A percentile compares a stretch with the other conserved stretches of the same genome.
phyloP scores from a whole-genome alignment of 129 eudicot genomes.

The carrot (Daucus carota) region DH1_v3.0 NC_030381.2:5374001-5374500 shows the following conservation, averaged over 20 bases:
- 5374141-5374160: too few species aligned
- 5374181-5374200: neutral
- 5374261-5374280: neutral
- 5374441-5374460: neutral
- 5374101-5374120: neutral
- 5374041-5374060: neutral
- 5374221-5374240: too few species aligned
- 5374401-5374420: neutral
- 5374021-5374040: neutral
- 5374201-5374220: neutral
- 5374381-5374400: neutral
- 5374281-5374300: neutral
- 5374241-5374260: neutral
- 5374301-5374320: too few species aligned
- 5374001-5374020: neutral
- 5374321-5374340: neutral
- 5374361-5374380: neutral
- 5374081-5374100: neutral
- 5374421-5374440: neutral
- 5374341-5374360: neutral
- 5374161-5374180: too few species aligned
- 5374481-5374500: neutral
- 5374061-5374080: neutral
- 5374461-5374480: neutral
- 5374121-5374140: neutral